phyloP scores from a whole-genome alignment of 257 asterid genomes.

The Jaltomata sinuosa region DNA sequence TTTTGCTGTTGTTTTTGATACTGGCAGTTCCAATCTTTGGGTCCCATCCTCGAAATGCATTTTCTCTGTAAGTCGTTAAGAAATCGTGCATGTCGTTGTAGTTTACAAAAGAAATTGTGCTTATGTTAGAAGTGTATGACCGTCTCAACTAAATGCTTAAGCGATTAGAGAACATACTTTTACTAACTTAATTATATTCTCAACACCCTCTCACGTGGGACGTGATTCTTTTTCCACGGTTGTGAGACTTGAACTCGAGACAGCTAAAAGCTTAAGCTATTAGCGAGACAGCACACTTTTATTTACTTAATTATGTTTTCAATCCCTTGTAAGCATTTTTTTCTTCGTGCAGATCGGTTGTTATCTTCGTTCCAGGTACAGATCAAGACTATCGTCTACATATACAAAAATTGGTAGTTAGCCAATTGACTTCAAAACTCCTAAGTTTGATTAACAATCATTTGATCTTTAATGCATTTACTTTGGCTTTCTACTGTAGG shows the following conservation, averaged over 20 bases:
- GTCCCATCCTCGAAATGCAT: conserved; percentile 24
- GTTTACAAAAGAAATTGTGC: background rate
- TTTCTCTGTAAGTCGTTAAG: conserved; percentile 16
- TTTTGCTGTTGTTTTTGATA: conserved; percentile 23
- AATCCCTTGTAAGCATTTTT: background rate
- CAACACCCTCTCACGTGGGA: background rate
- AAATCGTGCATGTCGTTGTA: background rate
- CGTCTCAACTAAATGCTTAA: background rate
- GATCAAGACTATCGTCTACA: conserved; percentile 13
- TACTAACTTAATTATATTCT: background rate
- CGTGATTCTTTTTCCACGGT: too few relatives aligned
- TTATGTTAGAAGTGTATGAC: background rate
- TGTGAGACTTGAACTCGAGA: background rate
- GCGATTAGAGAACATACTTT: background rate
- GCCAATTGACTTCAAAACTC: background rate
- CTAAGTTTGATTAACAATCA: background rate
- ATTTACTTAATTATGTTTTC: background rate
- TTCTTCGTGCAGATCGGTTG: conserved; percentile 15
- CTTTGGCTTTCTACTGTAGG: background rate
- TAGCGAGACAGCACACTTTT: background rate
- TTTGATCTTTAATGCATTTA: too few relatives aligned
- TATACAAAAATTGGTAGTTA: conserved; percentile 13
- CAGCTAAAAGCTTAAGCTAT: background rate
- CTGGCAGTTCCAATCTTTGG: conserved; percentile 34
- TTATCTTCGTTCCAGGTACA: conserved; percentile 17